Base-by-base conservation (phyloP, 495 filamentous ascomycete species). In the Neurospora tetrasperma region DNA sequence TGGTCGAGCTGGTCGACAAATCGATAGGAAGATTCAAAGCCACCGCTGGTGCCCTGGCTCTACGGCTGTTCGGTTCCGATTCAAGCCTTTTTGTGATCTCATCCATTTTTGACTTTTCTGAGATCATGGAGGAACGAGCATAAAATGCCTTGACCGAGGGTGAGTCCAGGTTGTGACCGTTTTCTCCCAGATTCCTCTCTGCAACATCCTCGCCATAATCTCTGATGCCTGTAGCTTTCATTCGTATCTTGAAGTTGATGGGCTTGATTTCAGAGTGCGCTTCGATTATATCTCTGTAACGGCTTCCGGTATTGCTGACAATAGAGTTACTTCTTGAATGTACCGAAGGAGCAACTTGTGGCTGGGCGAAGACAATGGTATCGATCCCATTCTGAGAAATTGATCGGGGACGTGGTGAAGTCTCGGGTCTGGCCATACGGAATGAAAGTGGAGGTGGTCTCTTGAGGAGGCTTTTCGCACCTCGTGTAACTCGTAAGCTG, bases 151-250 rank as follows among this genome's bases (percentile, higher is more conserved):
- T 71, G 14, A 82, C 80, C 9, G 79, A 79, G 4, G 74, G 48
- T 2, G 81, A 78, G 23, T 75, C 73, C 7, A 81, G 73, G 41
- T 79, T 70, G 70, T 77, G 78, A 2, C 80, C 79, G 66, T 81
- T 84, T 70, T 79, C 74, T 20, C 71, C 78, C 66, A 87, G 81
- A 71, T 88, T 88, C 35, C 86, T 79, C 59, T 87, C 86, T 6
- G 86, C 86, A 0, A 88, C 86, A 75, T 88, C 87, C 75, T 88
- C 86, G 42, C 84, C 86, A 71, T 86, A 88, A 69, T 85, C 84
- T 70, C 81, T 81, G 2, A 80, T 76, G 0, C 86, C 86, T 14
- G 84, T 76, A 10, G 86, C 84, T 69, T 83, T 79, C 10, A 85
- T 77, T 62, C 85, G 80, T n/a, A 76, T 80, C 71, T 78, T 77